Base-by-base conservation (phyloP, 306 rosid genomes). In the Glycine tomentella region DNA sequence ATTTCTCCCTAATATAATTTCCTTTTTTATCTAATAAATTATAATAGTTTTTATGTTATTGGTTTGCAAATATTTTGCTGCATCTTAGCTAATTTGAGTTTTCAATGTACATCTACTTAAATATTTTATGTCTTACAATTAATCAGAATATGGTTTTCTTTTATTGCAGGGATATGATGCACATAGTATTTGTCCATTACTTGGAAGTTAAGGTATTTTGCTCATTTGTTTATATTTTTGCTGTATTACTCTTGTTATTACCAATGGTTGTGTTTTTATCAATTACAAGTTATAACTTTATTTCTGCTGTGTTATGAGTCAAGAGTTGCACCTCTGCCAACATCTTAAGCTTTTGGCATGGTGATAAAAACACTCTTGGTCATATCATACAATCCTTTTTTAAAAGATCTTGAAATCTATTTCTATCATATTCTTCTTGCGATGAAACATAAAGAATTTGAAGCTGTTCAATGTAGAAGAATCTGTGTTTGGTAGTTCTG, bases 151-250 rank as follows among this genome's bases (percentile, higher is more conserved):
- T 80, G 57, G 31, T 79, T 82, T 49, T 63, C 46, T 62, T 84
- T 87, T 58, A 62, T 80, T 89, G 90, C 90, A 94, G 98, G 92
- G 91, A 91, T 57, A 87, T 93, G 90, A 91, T 86, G 97, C 95
- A 94, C 86, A 94, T 94, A 51, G 98, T 94, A 80, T 94, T 94
- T 83, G 98, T 94, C 78, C 98, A 94, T 88, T 94, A 94, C 88
- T 87, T 94, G 90, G 95, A 94, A 85, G 97, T 94, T 59, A 91
- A 94, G 98, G 98, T 94, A 90, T 66, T 72, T 63, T 33, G 11
- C 38, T 66, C 20, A 53, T 77, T 75, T 64, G 49, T 64, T 82
- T 68, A 9, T 59, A 68, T 12, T 64, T 12, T 25, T 5, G 4
- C 45, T 51, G 58, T 58, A 64, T 25, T 25, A 25, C 31, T 1